Percentiles rank a stretch among this genome's conserved stretches.
These are phyloP conservation scores for Amanita rubescens DNA, from an alignment of 768 basidiomycete genomes.

Conservation along the genomic window DNA sequence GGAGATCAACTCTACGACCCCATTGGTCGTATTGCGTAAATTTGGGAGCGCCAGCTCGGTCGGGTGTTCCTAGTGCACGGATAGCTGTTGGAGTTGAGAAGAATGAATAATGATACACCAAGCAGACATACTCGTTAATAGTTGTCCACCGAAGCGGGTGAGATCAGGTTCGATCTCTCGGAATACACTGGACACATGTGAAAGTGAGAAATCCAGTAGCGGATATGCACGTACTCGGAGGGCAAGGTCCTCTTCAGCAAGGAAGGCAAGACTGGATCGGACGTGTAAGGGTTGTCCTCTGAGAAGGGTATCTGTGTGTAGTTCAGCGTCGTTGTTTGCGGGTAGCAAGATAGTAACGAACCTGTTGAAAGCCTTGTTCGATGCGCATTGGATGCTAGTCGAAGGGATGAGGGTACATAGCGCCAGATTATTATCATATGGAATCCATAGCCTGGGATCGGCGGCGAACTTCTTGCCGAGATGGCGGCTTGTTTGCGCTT, in stretches of 20 bases:
- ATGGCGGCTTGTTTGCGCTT: conserved; percentile 72
- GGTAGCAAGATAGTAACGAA: conserved; percentile 15
- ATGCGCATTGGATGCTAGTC: conserved; percentile 37
- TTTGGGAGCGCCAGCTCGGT: conserved; percentile 38
- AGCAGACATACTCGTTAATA: conserved; percentile 38
- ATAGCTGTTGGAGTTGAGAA: conserved; percentile 33
- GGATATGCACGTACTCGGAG: conserved; percentile 21
- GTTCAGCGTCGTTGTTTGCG: neutral
- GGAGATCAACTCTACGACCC: conserved; percentile 58
- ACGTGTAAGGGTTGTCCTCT: conserved; percentile 53
- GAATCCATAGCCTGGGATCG: neutral
- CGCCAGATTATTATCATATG: no score
- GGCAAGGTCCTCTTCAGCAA: conserved; percentile 56
- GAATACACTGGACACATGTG: conserved; percentile 27
- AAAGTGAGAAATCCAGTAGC: neutral
- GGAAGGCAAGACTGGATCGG: conserved; percentile 55
- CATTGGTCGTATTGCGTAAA: conserved; percentile 70
- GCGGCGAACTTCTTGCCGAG: neutral
- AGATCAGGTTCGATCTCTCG: conserved; percentile 54
- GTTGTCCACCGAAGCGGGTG: conserved; percentile 47
- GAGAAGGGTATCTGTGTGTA: conserved; percentile 38
- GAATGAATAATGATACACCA: neutral
- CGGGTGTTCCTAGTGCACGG: conserved; percentile 39
- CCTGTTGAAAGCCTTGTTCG: conserved; percentile 63
- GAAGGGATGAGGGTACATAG: neutral